phyloP scores from a whole-genome alignment of 2,329 filamentous ascomycete genomes.

The Apiospora sp. region DNA sequence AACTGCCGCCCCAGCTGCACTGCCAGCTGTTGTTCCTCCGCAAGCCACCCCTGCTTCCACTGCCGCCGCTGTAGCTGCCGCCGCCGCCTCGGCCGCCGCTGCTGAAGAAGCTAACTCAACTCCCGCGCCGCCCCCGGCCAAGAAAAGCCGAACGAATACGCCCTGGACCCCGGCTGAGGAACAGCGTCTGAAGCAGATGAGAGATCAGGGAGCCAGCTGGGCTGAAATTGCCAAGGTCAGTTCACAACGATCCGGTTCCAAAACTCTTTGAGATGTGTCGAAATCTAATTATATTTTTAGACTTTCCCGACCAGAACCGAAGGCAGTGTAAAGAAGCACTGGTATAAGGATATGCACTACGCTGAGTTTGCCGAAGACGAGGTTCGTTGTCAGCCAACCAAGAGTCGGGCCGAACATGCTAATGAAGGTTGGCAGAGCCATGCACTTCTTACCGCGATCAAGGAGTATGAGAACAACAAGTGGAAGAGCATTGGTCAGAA shows the following conservation, averaged over 20 bases:
- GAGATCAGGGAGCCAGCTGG: constrained; percentile 93
- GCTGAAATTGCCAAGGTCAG: constrained; percentile 95
- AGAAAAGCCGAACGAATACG: constrained; percentile 98
- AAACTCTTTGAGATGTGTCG: constrained; percentile 27
- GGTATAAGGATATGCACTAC: constrained; percentile 99
- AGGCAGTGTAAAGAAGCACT: constrained; percentile 99
- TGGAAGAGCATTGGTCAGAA: constrained; percentile 98
- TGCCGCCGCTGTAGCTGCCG: constrained; percentile 15
- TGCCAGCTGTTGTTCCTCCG: constrained; percentile 41
- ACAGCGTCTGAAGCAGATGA: constrained; percentile 89
- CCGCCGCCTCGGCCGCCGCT: constrained; percentile 38
- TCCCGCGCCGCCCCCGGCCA: constrained; percentile 65
- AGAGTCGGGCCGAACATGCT: constrained; percentile 46
- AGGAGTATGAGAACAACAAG: constrained; percentile 98
- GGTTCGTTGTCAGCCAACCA: constrained; percentile 27
- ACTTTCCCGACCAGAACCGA: constrained; percentile 93
- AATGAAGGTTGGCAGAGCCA: constrained; percentile 57
- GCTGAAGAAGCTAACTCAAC: constrained; percentile 45
- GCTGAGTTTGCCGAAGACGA: constrained; percentile 98
- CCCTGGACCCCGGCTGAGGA: constrained; percentile 98
- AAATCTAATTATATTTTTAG: constrained; percentile 50
- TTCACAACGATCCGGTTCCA: constrained; percentile 22
- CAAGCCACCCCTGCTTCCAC: constrained; percentile 39
- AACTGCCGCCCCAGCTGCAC: constrained; percentile 37
- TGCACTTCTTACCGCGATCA: constrained; percentile 89